phyloP scores from a whole-genome alignment of 371 early-diverging fungal species.

The Mucor saturninus region DNA sequence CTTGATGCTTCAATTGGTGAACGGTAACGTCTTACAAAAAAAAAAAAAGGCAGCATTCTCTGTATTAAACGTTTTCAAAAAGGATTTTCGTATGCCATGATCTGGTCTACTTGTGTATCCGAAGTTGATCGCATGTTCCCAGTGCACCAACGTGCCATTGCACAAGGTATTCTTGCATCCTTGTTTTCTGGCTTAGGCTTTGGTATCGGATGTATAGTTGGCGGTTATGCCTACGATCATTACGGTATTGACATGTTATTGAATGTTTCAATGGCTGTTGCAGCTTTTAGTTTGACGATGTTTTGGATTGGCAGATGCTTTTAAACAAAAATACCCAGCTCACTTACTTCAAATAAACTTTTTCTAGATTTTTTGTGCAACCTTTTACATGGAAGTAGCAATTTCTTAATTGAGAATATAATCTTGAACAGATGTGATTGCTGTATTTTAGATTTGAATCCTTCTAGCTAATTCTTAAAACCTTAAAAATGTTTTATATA shows the following conservation, averaged over 20 bases:
- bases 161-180: conserved; percentile 48
- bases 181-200: conserved; percentile 45
- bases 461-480: too few species aligned
- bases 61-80: too few species aligned
- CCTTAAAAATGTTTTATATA: too few species aligned
- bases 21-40: conserved; percentile 24
- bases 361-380: too few species aligned
- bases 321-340: too few species aligned
- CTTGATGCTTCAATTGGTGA: conserved; percentile 33
- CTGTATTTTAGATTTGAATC: too few species aligned
- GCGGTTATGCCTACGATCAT: conserved; percentile 41
- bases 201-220: conserved; percentile 44
- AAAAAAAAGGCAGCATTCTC: neutral
- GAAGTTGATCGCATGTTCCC: conserved; percentile 51
- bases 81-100: conserved; percentile 39
- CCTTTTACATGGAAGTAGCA: too few species aligned
- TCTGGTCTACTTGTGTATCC: conserved; percentile 49
- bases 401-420: too few species aligned
- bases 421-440: too few species aligned
- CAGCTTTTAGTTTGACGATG: conserved; percentile 12
- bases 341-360: too few species aligned
- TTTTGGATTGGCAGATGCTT: conserved; percentile 25
- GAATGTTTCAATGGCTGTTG: conserved; percentile 20
- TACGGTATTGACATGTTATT: conserved; percentile 34
- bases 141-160: conserved; percentile 46